A percentile compares a stretch with the other conserved stretches of the same genome.
Conservation (phyloP, 768 basidiomycete genomes). For the Hebeloma cylindrosporum region DNA sequence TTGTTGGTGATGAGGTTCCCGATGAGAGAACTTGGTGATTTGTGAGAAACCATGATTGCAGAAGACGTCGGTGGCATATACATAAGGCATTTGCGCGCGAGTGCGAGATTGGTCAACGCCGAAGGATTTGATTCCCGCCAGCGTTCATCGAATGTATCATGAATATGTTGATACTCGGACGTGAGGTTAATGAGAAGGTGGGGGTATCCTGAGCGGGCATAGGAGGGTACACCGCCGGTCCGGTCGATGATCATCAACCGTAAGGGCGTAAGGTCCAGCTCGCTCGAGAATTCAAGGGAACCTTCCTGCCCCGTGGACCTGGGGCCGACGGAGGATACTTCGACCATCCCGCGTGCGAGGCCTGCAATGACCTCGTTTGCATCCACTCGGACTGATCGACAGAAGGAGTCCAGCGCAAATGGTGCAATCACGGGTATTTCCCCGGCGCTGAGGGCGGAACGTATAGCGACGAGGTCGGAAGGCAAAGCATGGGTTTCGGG, state of each 20-base stretch:
- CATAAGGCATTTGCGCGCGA: constrained; percentile 82
- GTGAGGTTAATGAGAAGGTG: constrained; percentile 94
- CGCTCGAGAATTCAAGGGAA: constrained; percentile 41
- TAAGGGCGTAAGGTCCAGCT: constrained; percentile 85
- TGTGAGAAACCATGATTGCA: constrained; percentile 96
- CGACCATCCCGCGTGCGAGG: constrained; percentile 82
- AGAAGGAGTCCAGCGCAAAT: constrained; percentile 88
- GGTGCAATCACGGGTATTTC: constrained; percentile 97
- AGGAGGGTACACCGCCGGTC: constrained; percentile 96
- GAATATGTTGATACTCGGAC: constrained; percentile 84
- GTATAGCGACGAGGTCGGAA: constrained; percentile 78
- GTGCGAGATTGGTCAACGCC: constrained; percentile 78
- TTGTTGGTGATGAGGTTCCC: constrained; percentile 98
- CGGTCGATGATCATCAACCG: constrained; percentile 97
- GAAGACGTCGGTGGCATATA: constrained; percentile 95
- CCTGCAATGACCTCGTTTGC: constrained; percentile 89
- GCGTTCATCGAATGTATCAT: constrained; percentile 72
- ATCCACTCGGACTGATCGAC: constrained; percentile 80
- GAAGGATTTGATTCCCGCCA: constrained; percentile 84
- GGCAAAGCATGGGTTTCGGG: constrained; percentile 82
- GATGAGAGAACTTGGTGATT: constrained; percentile 92
- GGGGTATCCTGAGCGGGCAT: constrained; percentile 91
- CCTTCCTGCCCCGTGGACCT: constrained; percentile 32
- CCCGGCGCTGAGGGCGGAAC: constrained; percentile 86
- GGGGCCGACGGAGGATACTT: constrained; percentile 39